Percentiles rank a stretch among this genome's conserved stretches.
Conservation (phyloP, 306 rosid species). For the Dicorynia guianensis region DNA sequence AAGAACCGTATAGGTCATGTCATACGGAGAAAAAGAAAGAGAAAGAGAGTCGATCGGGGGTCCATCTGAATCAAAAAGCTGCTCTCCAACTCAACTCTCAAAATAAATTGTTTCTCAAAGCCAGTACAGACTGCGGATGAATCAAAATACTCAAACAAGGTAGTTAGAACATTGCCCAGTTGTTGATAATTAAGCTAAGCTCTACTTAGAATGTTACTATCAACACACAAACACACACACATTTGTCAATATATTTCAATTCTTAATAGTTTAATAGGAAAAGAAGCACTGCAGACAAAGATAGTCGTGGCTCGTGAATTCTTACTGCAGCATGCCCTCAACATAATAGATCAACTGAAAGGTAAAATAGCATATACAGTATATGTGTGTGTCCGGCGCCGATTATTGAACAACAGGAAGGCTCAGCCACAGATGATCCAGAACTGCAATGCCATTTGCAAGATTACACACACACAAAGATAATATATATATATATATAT, state of each 20-base stretch:
- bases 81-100: conserved; percentile 1
- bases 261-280: not conserved
- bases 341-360: too few species aligned
- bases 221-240: not conserved
- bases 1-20: conserved; percentile 10
- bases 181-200: not conserved
- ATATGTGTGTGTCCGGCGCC: too few species aligned
- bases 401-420: too few species aligned
- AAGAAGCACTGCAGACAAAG: not conserved
- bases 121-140: conserved; percentile 16
- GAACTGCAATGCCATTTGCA: not conserved
- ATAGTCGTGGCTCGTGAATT: too few species aligned
- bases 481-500: not conserved
- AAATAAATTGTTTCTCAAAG: not conserved
- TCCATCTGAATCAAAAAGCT: conserved; percentile 37
- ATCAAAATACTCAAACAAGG: conserved; percentile 9
- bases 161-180: not conserved
- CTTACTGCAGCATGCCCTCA: too few species aligned
- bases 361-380: too few species aligned
- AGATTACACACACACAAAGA: too few species aligned
- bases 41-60: not conserved
- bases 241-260: not conserved
- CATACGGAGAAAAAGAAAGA: conserved; percentile 7
- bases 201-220: not conserved
- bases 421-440: not conserved